Evolutionary conservation across 2,329 filamentous ascomycete genomes (phyloP).

Genomic region (Teratosphaeriaceae sp.): DNA sequence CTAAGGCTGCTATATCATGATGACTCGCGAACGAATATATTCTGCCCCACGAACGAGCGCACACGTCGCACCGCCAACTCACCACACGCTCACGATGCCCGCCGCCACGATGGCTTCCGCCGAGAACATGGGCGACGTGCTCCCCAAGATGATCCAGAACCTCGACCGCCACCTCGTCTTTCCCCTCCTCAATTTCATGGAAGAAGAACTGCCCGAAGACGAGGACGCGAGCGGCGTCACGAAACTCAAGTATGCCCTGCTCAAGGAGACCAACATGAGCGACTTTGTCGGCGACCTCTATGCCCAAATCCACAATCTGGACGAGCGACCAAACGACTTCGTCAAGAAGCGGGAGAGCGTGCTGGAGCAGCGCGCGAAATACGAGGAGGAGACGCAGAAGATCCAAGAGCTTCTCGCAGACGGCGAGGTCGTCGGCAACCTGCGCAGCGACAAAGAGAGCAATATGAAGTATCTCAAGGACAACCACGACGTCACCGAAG

Average conservation of each 20-base stretch:
- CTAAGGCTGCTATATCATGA: no score
- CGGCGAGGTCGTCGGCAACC: slow-evolving; percentile 82
- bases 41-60: no score
- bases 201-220: slow-evolving; percentile 69
- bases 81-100: no score
- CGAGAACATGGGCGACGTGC: slow-evolving; percentile 55
- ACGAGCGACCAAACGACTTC: slow-evolving; percentile 76
- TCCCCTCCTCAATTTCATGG: slow-evolving; percentile 88
- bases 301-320: slow-evolving; percentile 77
- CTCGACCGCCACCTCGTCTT: slow-evolving; percentile 96
- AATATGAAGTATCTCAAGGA: slow-evolving; percentile 98
- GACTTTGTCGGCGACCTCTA: slow-evolving; percentile 93
- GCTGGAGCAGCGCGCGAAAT: slow-evolving; percentile 71
- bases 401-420: slow-evolving; percentile 81
- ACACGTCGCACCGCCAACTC: no score
- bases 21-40: no score
- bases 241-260: slow-evolving; percentile 83
- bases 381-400: slow-evolving; percentile 80
- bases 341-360: slow-evolving; percentile 85
- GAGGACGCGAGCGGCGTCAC: slow-evolving; percentile 73
- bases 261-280: slow-evolving; percentile 98
- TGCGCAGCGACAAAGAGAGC: slow-evolving; percentile 94
- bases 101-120: neutral
- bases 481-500: slow-evolving; percentile 85
- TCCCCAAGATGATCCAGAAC: slow-evolving; percentile 82